phyloP scores from a whole-genome alignment of 345 rosid species.

The Eucalyptus dawsonii region DNA sequence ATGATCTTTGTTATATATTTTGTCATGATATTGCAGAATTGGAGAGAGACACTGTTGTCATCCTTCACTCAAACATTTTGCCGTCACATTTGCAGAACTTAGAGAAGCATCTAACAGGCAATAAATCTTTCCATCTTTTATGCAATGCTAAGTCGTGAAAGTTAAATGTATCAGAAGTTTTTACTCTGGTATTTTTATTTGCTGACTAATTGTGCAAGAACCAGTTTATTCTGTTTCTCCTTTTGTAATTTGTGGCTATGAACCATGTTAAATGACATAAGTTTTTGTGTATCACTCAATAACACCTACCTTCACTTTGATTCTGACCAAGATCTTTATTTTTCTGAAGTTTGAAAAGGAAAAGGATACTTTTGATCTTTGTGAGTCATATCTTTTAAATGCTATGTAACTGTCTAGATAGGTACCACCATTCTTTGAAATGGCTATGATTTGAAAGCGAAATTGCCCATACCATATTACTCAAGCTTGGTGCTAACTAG shows the following conservation, averaged over 20 bases:
- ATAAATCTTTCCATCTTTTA: neutral
- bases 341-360: neutral
- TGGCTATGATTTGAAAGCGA: neutral
- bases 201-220: neutral
- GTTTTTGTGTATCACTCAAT: neutral
- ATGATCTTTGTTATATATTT: neutral
- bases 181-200: neutral
- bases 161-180: neutral
- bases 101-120: conserved; percentile 54
- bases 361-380: neutral
- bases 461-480: neutral
- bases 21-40: conserved; percentile 23
- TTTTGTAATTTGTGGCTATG: neutral
- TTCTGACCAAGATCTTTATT: neutral
- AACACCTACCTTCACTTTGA: neutral
- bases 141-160: neutral
- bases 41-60: conserved; percentile 35
- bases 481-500: neutral
- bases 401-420: neutral
- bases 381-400: neutral
- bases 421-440: neutral
- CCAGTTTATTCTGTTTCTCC: neutral
- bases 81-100: conserved; percentile 36
- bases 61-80: conserved; percentile 41
- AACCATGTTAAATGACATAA: neutral